These are phyloP conservation scores for Chlamydomonas sphaeroides DNA, from an alignment of 139 green algal species.

Conservation along the genomic window DNA sequence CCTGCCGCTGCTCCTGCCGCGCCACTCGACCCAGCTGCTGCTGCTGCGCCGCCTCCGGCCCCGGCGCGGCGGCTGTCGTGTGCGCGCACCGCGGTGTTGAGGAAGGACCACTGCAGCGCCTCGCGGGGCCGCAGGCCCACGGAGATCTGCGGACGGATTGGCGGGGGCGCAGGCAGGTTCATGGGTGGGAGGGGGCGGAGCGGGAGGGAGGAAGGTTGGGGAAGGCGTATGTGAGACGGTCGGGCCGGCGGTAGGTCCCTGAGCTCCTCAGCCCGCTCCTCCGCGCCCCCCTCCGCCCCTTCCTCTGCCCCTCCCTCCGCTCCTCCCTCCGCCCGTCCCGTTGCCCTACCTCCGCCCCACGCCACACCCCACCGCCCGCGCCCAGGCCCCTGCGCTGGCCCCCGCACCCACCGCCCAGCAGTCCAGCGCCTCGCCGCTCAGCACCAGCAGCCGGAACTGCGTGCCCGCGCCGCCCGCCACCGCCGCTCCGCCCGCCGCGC, in stretches of 20 bases:
- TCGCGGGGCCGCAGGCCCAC: constrained; percentile 47
- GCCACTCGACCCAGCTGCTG: too few relatives aligned
- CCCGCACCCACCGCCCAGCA: constrained; percentile 49
- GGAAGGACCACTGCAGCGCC: constrained; percentile 58
- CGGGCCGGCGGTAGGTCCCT: too few relatives aligned
- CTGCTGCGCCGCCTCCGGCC: too few relatives aligned
- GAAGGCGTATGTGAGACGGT: too few relatives aligned
- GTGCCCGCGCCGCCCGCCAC: background rate
- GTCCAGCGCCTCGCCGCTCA: constrained; percentile 47
- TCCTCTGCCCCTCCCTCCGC: too few relatives aligned
- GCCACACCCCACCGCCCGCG: too few relatives aligned
- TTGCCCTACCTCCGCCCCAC: background rate
- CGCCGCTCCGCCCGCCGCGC: too few relatives aligned
- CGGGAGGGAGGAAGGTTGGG: too few relatives aligned
- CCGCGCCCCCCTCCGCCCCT: too few relatives aligned
- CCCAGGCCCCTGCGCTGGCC: background rate
- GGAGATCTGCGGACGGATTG: constrained; percentile 31
- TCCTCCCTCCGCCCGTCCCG: too few relatives aligned
- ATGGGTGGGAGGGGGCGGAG: background rate
- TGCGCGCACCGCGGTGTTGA: constrained; percentile 33
- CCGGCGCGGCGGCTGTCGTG: background rate
- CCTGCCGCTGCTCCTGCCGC: too few relatives aligned
- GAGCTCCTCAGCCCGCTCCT: too few relatives aligned
- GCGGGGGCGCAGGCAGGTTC: background rate
- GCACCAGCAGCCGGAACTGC: constrained; percentile 41